Evolutionary conservation across 129 eudicot genomes (phyloP).

Genomic region (Cynara cardunculus): DNA sequence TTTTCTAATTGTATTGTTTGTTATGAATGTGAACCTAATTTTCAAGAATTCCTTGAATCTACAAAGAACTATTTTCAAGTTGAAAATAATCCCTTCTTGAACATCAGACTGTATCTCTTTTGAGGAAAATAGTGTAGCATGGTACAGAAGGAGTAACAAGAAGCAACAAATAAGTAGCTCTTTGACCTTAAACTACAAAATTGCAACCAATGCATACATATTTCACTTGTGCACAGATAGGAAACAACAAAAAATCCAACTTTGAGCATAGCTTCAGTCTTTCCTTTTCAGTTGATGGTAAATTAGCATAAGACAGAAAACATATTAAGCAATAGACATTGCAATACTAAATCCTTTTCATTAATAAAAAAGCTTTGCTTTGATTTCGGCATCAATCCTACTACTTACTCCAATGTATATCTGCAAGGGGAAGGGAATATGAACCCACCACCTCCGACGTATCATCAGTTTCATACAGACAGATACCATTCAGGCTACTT

Average conservation of each 20-base stretch:
- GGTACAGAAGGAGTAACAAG: not conserved
- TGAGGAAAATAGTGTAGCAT: not conserved
- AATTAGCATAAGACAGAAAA: not conserved
- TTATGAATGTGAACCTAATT: conserved; percentile 4
- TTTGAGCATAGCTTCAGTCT: not conserved
- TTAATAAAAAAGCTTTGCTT: not conserved
- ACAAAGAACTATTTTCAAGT: not conserved
- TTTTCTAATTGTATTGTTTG: not conserved
- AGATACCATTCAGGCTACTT: not conserved
- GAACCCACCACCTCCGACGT: too few species aligned
- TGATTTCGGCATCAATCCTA: too few species aligned
- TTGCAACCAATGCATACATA: not conserved
- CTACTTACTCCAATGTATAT: too few species aligned
- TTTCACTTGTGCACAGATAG: not conserved
- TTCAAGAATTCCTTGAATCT: not conserved
- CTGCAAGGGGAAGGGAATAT: too few species aligned
- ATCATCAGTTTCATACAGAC: not conserved
- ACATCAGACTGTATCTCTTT: not conserved
- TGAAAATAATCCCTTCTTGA: not conserved
- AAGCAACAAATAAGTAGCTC: not conserved
- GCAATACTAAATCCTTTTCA: not conserved
- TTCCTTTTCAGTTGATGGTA: not conserved
- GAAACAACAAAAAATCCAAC: not conserved
- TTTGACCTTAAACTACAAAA: not conserved
- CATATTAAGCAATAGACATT: not conserved